Evolutionary conservation across 2,329 filamentous ascomycete species (phyloP), one percentile per base, ranked within the genome.

Genomic region (Hymenoscyphus albidus): DNA sequence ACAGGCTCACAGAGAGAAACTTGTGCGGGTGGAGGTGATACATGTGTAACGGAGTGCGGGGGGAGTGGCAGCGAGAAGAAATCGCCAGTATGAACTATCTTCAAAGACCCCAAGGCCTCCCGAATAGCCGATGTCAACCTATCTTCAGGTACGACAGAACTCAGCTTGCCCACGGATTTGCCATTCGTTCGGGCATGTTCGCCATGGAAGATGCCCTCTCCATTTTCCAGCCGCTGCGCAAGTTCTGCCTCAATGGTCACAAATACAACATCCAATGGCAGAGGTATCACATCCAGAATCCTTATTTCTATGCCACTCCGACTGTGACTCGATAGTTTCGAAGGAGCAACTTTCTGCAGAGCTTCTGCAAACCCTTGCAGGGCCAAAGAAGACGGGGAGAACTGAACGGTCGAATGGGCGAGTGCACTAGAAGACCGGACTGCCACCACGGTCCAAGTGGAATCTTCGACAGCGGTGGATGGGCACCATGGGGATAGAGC

Each of bases 1-100:
- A 98, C 93, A 9, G 95, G 95, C 76, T 99, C 95, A 75, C 93
- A 98, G n/a, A 96, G 86, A 58, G 91, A 88, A 66, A 98, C 91
- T 77, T 90, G 93, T 54, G 92, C 95, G 0, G 93, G 92, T 54
- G 92, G 91, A 14, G 92, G 86, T 31, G 91, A 87, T 18, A 91
- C 86, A 77, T 97, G 92, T 9, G 93, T 96, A 68, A 96, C 89
- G 13, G 93, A 90, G 77, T 97, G 93, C 2, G 92, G 86, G 9
- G 90, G 86, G 35, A 98, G 81, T 13, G 92, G 91, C 51, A 99
- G 80, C 10, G 85, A 84, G 67, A 90, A 88, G 60, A 94, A 77
- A 76, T 98, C 94, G 22, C 93, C 93, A 0, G 87, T 83, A 73
- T 97, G 95, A 13, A 98, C 86, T 18, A 99, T 83, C 65, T 85